phyloP scores from a whole-genome alignment of 2,329 filamentous ascomycete species.

The Phoma sp. region DNA sequence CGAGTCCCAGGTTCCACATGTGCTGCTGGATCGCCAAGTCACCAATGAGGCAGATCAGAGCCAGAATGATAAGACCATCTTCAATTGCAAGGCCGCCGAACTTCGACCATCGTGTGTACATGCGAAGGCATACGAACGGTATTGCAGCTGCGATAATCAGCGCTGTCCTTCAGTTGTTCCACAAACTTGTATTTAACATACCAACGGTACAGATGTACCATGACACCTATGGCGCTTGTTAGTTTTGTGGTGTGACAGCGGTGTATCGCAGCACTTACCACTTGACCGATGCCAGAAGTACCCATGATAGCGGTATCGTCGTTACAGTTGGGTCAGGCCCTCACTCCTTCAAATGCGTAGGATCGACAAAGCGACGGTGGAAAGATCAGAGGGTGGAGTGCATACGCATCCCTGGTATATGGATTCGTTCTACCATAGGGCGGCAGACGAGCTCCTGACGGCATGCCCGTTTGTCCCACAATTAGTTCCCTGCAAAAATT shows the following conservation, averaged over 20 bases:
- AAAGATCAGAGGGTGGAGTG: constrained; percentile 2
- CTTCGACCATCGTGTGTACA: constrained; percentile 37
- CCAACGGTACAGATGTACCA: constrained; percentile 10
- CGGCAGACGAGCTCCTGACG: constrained; percentile 2
- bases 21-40: constrained; percentile 44
- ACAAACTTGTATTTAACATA: background rate
- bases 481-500: background rate
- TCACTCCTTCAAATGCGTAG: background rate
- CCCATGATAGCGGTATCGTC: constrained; percentile 9
- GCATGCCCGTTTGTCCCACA: background rate
- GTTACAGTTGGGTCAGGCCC: background rate
- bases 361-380: no score
- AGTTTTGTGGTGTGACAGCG: background rate
- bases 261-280: constrained; percentile 21
- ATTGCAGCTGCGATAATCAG: constrained; percentile 18
- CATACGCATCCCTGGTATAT: background rate
- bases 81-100: constrained; percentile 38
- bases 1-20: constrained; percentile 42
- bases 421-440: background rate
- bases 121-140: constrained; percentile 36
- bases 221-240: constrained; percentile 14
- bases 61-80: constrained; percentile 40
- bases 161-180: background rate
- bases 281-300: constrained; percentile 26
- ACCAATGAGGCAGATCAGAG: constrained; percentile 39